phyloP scores from a whole-genome alignment of 2,329 filamentous ascomycete species.

The Gaeumannomyces tritici region DNA sequence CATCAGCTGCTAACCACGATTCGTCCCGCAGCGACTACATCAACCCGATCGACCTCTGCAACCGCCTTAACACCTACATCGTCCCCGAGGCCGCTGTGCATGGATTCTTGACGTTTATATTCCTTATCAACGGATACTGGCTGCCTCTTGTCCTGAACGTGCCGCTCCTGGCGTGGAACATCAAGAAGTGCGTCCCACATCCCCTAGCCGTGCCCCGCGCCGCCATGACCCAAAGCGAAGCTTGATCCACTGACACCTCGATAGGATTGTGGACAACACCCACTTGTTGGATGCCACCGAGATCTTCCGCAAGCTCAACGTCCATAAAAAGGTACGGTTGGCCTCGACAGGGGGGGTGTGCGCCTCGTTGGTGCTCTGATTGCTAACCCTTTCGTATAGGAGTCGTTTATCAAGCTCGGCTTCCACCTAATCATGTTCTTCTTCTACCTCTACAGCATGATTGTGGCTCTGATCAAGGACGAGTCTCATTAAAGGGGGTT shows the following conservation, averaged over 20 bases:
- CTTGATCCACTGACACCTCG: constrained; percentile 16
- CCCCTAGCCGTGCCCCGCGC: background rate
- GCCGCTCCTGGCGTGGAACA: constrained; percentile 85
- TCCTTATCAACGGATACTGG: constrained; percentile 99
- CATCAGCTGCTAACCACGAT: constrained; percentile 17
- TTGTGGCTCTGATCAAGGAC: constrained; percentile 91
- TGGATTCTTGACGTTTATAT: constrained; percentile 85
- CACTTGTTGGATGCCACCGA: constrained; percentile 96
- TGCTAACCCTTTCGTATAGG: constrained; percentile 39
- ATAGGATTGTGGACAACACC: constrained; percentile 91
- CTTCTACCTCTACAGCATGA: constrained; percentile 99
- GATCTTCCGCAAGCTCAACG: constrained; percentile 98
- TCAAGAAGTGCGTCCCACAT: constrained; percentile 76
- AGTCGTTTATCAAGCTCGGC: constrained; percentile 97
- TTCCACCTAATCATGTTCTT: constrained; percentile 99
- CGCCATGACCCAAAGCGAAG: background rate
- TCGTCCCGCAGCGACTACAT: constrained; percentile 75
- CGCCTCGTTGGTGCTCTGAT: background rate
- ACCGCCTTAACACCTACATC: constrained; percentile 99
- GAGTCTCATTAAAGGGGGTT: constrained; percentile 61
- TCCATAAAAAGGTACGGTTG: constrained; percentile 82
- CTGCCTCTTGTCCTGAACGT: constrained; percentile 84
- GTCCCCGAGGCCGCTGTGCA: constrained; percentile 97
- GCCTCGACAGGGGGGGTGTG: background rate
- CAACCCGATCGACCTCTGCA: constrained; percentile 99